phyloP scores from a whole-genome alignment of 345 rosid genomes.

The Citrus mangshanensis region DNA sequence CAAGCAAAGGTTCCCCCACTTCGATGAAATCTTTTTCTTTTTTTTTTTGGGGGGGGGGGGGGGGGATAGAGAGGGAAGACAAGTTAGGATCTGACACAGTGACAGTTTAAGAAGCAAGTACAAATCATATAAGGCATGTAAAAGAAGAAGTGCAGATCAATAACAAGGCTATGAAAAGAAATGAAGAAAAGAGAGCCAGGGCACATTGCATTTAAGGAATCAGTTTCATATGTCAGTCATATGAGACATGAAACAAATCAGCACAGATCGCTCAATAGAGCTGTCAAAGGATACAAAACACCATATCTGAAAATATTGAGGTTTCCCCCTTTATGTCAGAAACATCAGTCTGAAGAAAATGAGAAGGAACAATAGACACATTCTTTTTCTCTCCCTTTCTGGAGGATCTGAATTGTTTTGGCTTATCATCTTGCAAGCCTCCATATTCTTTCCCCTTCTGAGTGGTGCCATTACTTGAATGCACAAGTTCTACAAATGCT shows the following conservation, averaged over 20 bases:
- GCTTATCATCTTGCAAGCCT: conserved; percentile 34
- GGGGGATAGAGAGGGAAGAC: background rate
- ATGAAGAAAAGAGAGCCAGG: background rate
- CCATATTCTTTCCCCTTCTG: conserved; percentile 55
- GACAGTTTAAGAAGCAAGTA: background rate
- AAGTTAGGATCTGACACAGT: background rate
- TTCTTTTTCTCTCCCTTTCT: conserved; percentile 56
- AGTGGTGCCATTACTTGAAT: conserved; percentile 89
- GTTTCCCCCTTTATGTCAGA: conserved; percentile 78
- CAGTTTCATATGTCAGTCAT: background rate
- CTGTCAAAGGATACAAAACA: conserved; percentile 82
- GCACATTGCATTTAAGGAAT: background rate
- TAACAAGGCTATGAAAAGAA: background rate
- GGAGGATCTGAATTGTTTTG: conserved; percentile 35
- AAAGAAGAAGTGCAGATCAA: background rate
- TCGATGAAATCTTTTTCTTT: background rate
- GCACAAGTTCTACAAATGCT: conserved; percentile 89
- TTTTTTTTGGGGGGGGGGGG: background rate
- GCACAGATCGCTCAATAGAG: background rate
- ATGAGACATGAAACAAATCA: conserved; percentile 5
- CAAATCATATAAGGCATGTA: background rate
- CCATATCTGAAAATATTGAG: conserved; percentile 67
- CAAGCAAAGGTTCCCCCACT: background rate
- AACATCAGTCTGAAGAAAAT: conserved; percentile 76
- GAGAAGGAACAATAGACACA: conserved; percentile 68